Evolutionary conservation across 176 grass and related monocot genomes (phyloP), one percentile per base, ranked within the genome.

Genomic region (Ensete ventricosum): DNA sequence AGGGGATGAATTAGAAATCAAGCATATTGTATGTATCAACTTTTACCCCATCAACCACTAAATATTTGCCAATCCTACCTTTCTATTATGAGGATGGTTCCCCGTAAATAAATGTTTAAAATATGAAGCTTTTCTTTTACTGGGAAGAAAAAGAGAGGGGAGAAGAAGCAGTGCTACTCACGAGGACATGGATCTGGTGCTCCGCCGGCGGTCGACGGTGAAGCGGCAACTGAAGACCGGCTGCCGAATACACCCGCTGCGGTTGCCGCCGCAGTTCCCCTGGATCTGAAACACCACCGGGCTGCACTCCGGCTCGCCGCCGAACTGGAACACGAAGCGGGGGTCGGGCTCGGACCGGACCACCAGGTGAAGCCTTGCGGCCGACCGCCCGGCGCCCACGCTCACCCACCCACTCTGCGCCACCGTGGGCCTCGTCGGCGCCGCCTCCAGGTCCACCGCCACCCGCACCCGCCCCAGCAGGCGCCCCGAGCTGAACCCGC

Each of bases 301-400:
- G 54, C 95, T 92, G 81, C 90, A 99, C 84, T 99, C 95, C 11
- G 95, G 95, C 65, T 99, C 90, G 50, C 88, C 95, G 9, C 86
- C 90, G 69, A 99, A 99, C 86, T 99, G 95, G 81, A 99, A 99
- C 16, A 99, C 95, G 70, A 91, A 99, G 23, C 95, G 76, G 24
- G 90, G 95, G 76, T 99, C 95, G 52, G 95, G 88, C 72, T 99
- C 95, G 26, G 90, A 85, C 62, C 95, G 78, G 74, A 99, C 88
- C 49, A 91, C 81, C 79, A 98, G 85, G 26, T 93, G 90, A 53
- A 98, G 79, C 53, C 77, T 55, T 19, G 83, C 69, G 2, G 65
- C 59, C 11, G 76, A 43, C 8, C 73, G 62, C 73, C 81, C 60
- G 8, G 59, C 82, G 13, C 90, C 88, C 29, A 99, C 73, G 49